phyloP scores from a whole-genome alignment of 805 yeast genomes.

The Debaryomyces hansenii region DNA sequence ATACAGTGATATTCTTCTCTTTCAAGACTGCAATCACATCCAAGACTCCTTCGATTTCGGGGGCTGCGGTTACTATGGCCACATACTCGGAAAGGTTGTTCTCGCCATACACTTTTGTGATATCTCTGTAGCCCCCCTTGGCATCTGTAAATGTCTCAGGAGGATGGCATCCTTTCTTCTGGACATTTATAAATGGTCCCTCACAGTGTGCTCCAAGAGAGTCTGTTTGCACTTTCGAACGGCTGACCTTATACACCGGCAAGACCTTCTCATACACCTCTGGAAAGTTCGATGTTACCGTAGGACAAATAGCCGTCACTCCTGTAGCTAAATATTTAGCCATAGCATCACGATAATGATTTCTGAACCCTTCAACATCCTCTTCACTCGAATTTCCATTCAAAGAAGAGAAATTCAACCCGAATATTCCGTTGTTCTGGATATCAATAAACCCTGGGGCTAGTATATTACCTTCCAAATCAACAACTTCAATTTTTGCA shows the following conservation, averaged over 20 bases:
- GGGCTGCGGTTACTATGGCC: constrained; percentile 51
- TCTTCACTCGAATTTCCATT: constrained; percentile 27
- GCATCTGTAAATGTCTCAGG: constrained; percentile 44
- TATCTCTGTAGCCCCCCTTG: constrained; percentile 23
- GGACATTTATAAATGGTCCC: constrained; percentile 54
- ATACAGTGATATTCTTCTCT: constrained; percentile 34
- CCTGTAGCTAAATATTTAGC: constrained; percentile 49
- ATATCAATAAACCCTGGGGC: constrained; percentile 59
- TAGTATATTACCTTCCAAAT: constrained; percentile 46
- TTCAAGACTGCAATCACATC: constrained; percentile 39
- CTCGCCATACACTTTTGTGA: constrained; percentile 39
- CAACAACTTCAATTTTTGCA: constrained; percentile 27
- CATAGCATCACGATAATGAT: constrained; percentile 45
- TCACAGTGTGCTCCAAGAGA: constrained; percentile 60
- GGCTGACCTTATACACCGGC: constrained; percentile 39
- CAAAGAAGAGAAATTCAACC: constrained; percentile 49
- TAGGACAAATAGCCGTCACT: constrained; percentile 57
- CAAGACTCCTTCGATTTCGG: constrained; percentile 48
- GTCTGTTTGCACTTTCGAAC: constrained; percentile 36
- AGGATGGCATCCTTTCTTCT: constrained; percentile 54
- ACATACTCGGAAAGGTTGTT: constrained; percentile 34
- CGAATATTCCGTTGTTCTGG: constrained; percentile 60
- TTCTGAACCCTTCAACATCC: constrained; percentile 30
- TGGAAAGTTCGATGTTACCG: constrained; percentile 52
- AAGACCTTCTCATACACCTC: constrained; percentile 49